Evolutionary conservation across 2,329 filamentous ascomycete species (phyloP).

Genomic region (Colletotrichum theobromicola): DNA sequence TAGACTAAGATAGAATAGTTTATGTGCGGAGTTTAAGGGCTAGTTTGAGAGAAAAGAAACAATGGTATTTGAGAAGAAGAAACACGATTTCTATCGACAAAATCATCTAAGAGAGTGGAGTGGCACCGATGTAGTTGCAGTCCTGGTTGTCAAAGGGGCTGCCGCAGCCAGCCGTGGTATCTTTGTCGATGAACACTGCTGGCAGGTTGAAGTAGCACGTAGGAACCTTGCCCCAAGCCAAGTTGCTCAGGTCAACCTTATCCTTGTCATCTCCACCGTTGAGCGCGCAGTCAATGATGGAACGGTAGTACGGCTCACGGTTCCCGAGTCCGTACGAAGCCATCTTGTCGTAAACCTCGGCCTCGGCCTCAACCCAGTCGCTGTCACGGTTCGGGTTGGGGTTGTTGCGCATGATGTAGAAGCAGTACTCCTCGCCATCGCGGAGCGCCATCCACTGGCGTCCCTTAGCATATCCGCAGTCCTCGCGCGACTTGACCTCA

Average conservation of each 20-base stretch:
- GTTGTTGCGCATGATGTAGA: conserved; percentile 1
- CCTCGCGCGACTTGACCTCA: neutral
- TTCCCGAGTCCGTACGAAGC: neutral
- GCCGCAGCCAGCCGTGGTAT: neutral
- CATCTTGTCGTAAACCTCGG: neutral
- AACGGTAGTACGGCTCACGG: neutral
- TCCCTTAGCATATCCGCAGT: neutral
- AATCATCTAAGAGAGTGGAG: neutral
- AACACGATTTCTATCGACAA: neutral
- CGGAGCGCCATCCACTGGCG: neutral
- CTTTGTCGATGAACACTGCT: conserved; percentile 2
- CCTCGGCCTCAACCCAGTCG: conserved; percentile 3
- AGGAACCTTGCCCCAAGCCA: neutral
- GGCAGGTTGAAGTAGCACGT: neutral
- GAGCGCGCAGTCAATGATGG: neutral
- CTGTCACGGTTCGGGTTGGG: neutral
- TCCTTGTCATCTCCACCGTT: neutral
- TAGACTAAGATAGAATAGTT: neutral
- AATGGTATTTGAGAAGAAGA: neutral
- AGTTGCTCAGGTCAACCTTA: neutral
- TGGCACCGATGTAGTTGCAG: neutral
- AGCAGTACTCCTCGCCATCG: conserved; percentile 7
- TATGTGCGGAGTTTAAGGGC: neutral
- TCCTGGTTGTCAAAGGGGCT: neutral
- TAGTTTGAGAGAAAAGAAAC: neutral